phyloP scores from a whole-genome alignment of 139 green algal genomes.

The Spirogloea muscicola region DNA sequence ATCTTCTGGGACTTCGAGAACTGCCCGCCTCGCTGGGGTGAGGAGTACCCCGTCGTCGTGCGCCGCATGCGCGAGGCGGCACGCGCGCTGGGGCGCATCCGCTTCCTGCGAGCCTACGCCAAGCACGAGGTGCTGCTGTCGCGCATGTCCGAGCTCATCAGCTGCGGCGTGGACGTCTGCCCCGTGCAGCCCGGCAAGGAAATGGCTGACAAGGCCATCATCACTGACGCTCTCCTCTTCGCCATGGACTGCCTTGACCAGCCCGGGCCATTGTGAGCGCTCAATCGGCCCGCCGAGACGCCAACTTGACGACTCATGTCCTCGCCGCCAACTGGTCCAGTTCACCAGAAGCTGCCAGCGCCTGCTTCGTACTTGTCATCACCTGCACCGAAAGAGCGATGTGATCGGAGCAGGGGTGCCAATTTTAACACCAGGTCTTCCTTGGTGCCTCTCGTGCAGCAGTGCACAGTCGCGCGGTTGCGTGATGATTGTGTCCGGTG shows the following conservation, averaged over 20 bases:
- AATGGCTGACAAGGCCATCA: conserved; percentile 44
- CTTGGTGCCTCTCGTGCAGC: too few species aligned
- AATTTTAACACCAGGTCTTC: too few species aligned
- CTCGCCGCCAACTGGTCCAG: too few species aligned
- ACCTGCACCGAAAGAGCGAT: too few species aligned
- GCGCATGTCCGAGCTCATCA: conserved; percentile 21
- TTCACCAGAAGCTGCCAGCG: too few species aligned
- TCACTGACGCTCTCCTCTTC: conserved; percentile 40
- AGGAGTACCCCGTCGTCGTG: conserved; percentile 8
- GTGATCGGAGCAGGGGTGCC: too few species aligned
- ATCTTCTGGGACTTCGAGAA: conserved; percentile 45
- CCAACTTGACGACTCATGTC: too few species aligned
- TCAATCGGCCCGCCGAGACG: too few species aligned
- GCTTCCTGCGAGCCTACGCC: conserved; percentile 23
- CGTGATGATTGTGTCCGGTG: conserved; percentile 25
- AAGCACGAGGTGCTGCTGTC: conserved; percentile 16
- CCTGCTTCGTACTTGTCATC: too few species aligned
- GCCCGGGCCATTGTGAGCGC: too few species aligned
- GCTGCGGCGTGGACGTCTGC: conserved; percentile 34
- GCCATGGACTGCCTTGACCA: conserved; percentile 18
- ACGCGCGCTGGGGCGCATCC: conserved; percentile 10
- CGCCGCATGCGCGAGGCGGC: conserved; percentile 22
- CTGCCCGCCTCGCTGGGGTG: conserved; percentile 9
- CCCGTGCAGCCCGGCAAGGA: conserved; percentile 30
- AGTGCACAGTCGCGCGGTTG: too few species aligned